These are phyloP conservation scores for Alternaria conjuncta DNA, from an alignment of 2,329 filamentous ascomycete species.

Conservation along the genomic window DNA sequence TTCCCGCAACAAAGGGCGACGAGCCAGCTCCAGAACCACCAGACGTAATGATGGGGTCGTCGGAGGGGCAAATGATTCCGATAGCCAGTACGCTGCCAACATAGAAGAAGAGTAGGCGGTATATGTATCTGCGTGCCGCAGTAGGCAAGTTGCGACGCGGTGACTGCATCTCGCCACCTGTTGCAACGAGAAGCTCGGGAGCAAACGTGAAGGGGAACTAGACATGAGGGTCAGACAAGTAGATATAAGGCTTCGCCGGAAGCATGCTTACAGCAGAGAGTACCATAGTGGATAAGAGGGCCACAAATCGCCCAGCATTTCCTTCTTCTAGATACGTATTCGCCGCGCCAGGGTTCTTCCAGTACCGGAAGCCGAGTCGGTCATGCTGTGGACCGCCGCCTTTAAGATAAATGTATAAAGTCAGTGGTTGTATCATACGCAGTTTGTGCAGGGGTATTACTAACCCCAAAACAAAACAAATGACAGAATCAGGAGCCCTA, in stretches of 20 bases:
- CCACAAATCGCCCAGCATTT: constrained; percentile 59
- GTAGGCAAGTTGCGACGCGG: constrained; percentile 66
- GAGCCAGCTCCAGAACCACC: constrained; percentile 62
- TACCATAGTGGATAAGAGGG: constrained; percentile 59
- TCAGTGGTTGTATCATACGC: neutral
- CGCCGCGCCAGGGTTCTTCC: constrained; percentile 60
- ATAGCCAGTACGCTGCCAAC: constrained; percentile 65
- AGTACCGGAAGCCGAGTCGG: constrained; percentile 64
- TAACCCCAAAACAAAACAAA: constrained; percentile 61
- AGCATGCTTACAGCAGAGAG: constrained; percentile 56
- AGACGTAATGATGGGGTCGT: constrained; percentile 57
- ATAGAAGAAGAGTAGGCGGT: constrained; percentile 68
- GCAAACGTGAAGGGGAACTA: constrained; percentile 12
- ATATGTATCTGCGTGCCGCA: constrained; percentile 66
- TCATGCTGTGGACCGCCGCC: constrained; percentile 60
- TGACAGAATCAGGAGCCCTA: constrained; percentile 58
- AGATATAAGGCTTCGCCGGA: neutral
- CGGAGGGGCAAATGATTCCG: constrained; percentile 64
- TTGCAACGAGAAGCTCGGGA: constrained; percentile 52
- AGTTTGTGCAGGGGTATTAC: neutral
- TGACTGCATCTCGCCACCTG: constrained; percentile 64
- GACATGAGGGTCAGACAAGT: neutral
- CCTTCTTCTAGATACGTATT: constrained; percentile 57
- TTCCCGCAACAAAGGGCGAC: constrained; percentile 58
- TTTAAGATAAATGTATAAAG: neutral